Percentiles rank a stretch among this genome's conserved stretches.
Conservation (phyloP, 2,329 filamentous ascomycete genomes). For the Cordyceps militaris region DNA sequence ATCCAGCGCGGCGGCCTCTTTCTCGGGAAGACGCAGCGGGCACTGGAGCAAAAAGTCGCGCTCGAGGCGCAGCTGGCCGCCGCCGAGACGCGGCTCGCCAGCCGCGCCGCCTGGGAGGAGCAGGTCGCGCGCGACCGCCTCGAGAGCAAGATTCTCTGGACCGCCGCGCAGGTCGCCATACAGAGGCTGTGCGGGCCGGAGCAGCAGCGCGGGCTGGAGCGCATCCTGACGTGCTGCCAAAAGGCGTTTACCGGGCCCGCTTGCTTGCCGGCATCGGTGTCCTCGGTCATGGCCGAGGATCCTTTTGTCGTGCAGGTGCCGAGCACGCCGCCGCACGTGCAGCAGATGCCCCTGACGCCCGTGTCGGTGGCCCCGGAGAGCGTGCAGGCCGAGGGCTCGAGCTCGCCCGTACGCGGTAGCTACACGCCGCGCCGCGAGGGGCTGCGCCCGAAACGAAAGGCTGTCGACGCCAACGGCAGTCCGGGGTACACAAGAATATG, state of each 20-base stretch:
- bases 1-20: neutral
- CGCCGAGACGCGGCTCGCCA: neutral
- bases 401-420: too few species aligned
- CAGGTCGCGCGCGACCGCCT: neutral
- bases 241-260: neutral
- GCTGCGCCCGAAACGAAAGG: neutral
- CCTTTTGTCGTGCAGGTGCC: neutral
- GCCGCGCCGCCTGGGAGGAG: neutral
- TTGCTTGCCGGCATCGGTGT: too few species aligned
- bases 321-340: neutral
- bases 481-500: neutral
- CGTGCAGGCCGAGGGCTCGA: neutral
- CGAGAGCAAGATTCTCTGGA: neutral
- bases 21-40: neutral
- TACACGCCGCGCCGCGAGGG: neutral
- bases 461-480: neutral
- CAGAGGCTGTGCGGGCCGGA: neutral
- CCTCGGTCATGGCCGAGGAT: too few species aligned
- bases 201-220: neutral
- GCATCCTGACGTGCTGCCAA: neutral
- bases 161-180: neutral
- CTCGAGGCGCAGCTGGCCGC: neutral
- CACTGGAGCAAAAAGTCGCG: neutral
- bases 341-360: neutral
- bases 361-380: neutral